Percentiles rank a stretch among this genome's conserved stretches.
Evolutionary conservation across 2,329 filamentous ascomycete genomes (phyloP).

Genomic region (Neonectria neomacrospora): DNA sequence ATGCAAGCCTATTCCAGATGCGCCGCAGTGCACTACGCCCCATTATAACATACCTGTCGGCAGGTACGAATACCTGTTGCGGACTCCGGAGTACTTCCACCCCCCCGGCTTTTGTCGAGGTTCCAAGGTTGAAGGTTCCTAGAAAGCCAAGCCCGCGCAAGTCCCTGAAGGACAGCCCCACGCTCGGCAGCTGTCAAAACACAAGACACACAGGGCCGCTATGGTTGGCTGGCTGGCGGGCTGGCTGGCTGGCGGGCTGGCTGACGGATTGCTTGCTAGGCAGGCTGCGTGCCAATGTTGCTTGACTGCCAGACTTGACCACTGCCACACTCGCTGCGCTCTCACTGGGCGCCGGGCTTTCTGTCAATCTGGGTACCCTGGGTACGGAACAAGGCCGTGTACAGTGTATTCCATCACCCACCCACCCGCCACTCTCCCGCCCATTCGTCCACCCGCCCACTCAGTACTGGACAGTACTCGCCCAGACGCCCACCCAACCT

Average conservation of each 20-base stretch:
- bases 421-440: constrained; percentile 21
- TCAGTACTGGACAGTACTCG: constrained; percentile 2
- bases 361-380: neutral
- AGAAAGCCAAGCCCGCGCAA: constrained; percentile 38
- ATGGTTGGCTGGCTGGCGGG: constrained; percentile 11
- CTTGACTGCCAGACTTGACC: constrained; percentile 3
- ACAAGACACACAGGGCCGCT: constrained; percentile 36
- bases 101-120: constrained; percentile 28
- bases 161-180: constrained; percentile 30
- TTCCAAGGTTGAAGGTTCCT: constrained; percentile 35
- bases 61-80: neutral
- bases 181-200: constrained; percentile 44
- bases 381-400: neutral
- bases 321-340: constrained; percentile 11
- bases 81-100: neutral
- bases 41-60: constrained; percentile 5
- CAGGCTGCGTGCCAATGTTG: neutral
- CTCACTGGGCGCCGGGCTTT: neutral
- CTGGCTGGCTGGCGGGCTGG: constrained; percentile 4
- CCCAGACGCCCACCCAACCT: constrained; percentile 17
- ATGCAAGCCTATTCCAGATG: neutral
- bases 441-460: constrained; percentile 26
- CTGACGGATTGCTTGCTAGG: constrained; percentile 12
- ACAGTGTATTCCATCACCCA: constrained; percentile 3
- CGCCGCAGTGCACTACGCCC: constrained; percentile 9